A percentile compares a stretch with the other conserved stretches of the same genome.
phyloP scores from a whole-genome alignment of 2,329 filamentous ascomycete genomes.

The Ceratocystis huliohia region DNA sequence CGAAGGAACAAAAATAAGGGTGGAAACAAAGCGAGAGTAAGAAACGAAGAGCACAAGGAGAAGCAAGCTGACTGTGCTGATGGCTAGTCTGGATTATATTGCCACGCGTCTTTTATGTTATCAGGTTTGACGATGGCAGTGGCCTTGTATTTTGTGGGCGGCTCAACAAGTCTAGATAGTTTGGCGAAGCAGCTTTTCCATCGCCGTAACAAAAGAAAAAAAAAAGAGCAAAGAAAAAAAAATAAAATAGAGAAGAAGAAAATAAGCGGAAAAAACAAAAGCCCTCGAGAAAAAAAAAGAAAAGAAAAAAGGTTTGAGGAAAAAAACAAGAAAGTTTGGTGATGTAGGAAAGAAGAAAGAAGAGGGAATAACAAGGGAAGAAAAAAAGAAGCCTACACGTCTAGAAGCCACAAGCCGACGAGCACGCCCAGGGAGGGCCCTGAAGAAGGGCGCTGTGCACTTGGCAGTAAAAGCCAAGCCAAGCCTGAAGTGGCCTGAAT shows the following conservation, averaged over 20 bases:
- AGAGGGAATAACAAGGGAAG: slow-evolving; percentile 18
- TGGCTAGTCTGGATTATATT: not conserved
- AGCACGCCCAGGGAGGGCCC: no score
- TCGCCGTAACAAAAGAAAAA: slow-evolving; percentile 11
- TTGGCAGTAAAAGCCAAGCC: no score
- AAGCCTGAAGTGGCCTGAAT: no score
- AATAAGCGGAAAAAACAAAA: slow-evolving; percentile 4
- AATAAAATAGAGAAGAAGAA: slow-evolving; percentile 9
- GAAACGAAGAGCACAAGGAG: not conserved
- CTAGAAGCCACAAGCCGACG: not conserved
- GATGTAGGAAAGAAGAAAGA: slow-evolving; percentile 13
- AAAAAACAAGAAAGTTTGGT: slow-evolving; percentile 21
- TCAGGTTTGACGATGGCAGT: not conserved
- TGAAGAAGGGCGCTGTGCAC: no score
- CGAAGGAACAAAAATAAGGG: slow-evolving; percentile 9
- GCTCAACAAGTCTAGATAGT: not conserved
- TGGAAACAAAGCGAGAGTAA: not conserved
- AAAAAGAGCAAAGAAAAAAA: slow-evolving; percentile 6
- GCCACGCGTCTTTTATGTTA: slow-evolving; percentile 3
- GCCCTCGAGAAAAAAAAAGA: slow-evolving; percentile 3
- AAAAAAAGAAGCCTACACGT: slow-evolving; percentile 19
- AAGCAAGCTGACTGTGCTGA: slow-evolving; percentile 1
- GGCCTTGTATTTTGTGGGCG: not conserved
- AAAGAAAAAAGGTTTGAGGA: slow-evolving; percentile 10
- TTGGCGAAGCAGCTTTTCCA: not conserved